Evolutionary conservation across 2,329 filamentous ascomycete species (phyloP).

Genomic region (Fusarium sp.): DNA sequence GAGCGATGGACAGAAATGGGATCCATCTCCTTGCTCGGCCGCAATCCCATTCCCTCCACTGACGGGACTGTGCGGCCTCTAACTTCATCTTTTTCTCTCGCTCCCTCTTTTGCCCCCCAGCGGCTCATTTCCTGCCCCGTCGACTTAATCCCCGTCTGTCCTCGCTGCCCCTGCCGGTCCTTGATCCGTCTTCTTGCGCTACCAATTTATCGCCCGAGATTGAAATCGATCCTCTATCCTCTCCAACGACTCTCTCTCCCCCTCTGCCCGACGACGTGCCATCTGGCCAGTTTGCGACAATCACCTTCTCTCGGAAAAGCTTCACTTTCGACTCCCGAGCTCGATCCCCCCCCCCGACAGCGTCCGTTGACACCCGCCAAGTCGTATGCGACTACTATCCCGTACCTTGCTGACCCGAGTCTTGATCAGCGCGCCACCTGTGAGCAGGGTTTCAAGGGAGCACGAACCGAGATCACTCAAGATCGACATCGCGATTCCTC

Average conservation of each 20-base stretch:
- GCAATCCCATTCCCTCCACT: neutral
- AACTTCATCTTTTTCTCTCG: conserved; percentile 27
- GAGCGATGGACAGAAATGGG: neutral
- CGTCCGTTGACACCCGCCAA: neutral
- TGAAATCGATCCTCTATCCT: neutral
- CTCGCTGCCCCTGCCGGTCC: neutral
- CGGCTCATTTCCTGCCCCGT: conserved; percentile 33
- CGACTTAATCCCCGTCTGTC: conserved; percentile 6
- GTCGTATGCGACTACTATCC: conserved; percentile 15
- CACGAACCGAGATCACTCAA: conserved; percentile 36
- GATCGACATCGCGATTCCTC: neutral
- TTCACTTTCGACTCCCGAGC: neutral
- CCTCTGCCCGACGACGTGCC: neutral
- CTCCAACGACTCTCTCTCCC: neutral
- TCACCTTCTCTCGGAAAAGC: neutral
- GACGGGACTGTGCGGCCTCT: conserved; percentile 6
- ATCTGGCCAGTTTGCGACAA: conserved; percentile 14
- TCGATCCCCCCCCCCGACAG: neutral
- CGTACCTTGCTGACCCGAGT: conserved; percentile 16
- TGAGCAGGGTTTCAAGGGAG: conserved; percentile 15
- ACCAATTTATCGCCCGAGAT: neutral
- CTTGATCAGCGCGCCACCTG: conserved; percentile 26
- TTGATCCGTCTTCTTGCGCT: neutral
- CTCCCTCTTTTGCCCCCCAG: conserved; percentile 12
- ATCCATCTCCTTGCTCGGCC: neutral